Evolutionary conservation across 2,329 filamentous ascomycete genomes (phyloP), one percentile per base, ranked within the genome.

Genomic region (Colletotrichum costaricense): DNA sequence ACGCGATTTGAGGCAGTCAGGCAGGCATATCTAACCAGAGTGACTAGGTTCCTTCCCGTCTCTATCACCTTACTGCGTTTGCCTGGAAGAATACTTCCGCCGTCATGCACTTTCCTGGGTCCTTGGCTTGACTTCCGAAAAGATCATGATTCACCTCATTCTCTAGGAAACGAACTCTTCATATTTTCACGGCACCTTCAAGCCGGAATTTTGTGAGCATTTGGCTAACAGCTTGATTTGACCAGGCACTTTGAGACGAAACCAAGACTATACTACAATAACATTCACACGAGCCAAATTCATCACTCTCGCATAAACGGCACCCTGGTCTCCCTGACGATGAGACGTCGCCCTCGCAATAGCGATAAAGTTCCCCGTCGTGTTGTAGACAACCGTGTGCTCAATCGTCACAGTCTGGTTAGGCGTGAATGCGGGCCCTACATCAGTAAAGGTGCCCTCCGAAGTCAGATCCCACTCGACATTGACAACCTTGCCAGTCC

Each of bases 401-500:
- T 42, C 22, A 1, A 63, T 19, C 1, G 55, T 11, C 5, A 68
- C 57, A 3, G 42, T 68, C 16, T 49, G 33, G 5, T 33, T 19
- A 19, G 66, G 49, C 26, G 16, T 57, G 4, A 57, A n/a, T 16
- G 24, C 55, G 19, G 5, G 16, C 33, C 28, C 54, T 22, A 12
- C 24, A 22, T 2, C 46, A 30, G 49, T 12, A 26, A 14, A 16
- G 22, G 46, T 24, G 12, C 30, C 66, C 58, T 14, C 33, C 42
- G 33, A 58, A 26, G 62, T 46, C 8, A 68, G 55, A 38, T 77
- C 77, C 73, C 75, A 77, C 54, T 76, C 75, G 3, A 78, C 35
- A 1, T 66, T 72, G 2, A 74, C 68, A 12, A 77, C 63, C 4
- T 68, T 30, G 12, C 77, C 77, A 2, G 71, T 49, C 4, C 69